Evolutionary conservation across 805 yeast genomes (phyloP).

Genomic region (Ogataea zsoltii): DNA sequence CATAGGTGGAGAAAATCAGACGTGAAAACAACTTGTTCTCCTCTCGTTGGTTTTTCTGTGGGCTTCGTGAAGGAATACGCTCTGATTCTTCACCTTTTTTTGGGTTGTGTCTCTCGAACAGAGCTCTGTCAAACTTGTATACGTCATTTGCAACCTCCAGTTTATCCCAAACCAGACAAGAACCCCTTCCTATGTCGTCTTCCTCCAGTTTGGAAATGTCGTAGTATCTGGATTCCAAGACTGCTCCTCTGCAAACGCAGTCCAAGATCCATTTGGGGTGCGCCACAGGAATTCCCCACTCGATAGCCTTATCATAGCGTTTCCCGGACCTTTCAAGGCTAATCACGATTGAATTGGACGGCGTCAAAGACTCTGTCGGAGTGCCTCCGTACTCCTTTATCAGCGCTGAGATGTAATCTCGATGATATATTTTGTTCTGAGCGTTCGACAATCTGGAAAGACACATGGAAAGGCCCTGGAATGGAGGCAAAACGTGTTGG

Average conservation of each 20-base stretch:
- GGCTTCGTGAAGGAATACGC: background rate
- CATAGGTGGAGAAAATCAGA: constrained; percentile 40
- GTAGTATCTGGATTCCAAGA: constrained; percentile 43
- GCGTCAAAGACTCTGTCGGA: constrained; percentile 51
- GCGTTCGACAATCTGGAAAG: constrained; percentile 39
- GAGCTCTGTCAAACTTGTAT: constrained; percentile 11
- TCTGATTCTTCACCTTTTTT: background rate
- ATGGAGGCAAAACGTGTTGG: constrained; percentile 38
- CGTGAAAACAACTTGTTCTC: constrained; percentile 44
- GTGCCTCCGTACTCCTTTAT: constrained; percentile 50
- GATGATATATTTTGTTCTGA: constrained; percentile 26
- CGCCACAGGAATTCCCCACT: constrained; percentile 52
- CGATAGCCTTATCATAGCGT: constrained; percentile 51
- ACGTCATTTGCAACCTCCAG: constrained; percentile 6
- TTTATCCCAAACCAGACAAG: constrained; percentile 42
- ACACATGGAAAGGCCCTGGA: constrained; percentile 47
- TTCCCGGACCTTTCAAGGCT: constrained; percentile 53
- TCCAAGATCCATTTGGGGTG: constrained; percentile 55
- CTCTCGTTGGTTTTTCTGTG: background rate
- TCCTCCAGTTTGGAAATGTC: constrained; percentile 27
- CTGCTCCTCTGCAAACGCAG: constrained; percentile 44
- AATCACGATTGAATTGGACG: constrained; percentile 44
- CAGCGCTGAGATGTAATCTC: constrained; percentile 34
- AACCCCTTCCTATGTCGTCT: constrained; percentile 27
- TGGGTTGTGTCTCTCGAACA: constrained; percentile 10